Base-by-base conservation (phyloP, 805 yeast species). In the Yamadazyma olivae region DNA sequence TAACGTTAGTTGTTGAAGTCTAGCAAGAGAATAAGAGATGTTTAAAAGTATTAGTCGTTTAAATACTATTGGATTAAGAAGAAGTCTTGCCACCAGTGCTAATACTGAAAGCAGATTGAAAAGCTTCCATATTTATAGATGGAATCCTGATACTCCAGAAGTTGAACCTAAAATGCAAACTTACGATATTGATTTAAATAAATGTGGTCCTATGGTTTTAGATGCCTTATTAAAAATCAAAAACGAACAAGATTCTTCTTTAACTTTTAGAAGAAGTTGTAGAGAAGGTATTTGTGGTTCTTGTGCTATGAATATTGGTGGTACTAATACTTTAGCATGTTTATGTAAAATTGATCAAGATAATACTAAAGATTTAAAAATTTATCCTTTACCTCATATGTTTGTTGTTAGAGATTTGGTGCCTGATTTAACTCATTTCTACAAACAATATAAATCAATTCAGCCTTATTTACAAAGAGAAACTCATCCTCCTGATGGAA, bases 241-340 rank as follows among this genome's bases (percentile, higher is more conserved):
- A 68, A 89, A 91, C 64, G 99, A 93, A 69, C 95, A 88, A 67
- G 99, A 93, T 63, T 66, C 97, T 31, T 86, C 97, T 21, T 77
- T 93, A 59, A 93, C 99, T 4, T 86, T 93, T 69, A 83, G 99
- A 73, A 83, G 99, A 69, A 89, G 97, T 29, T 93, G 99, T 72
- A 88, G 99, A 73, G 99, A 93, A 71, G 99, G 99, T 55, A 93
- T 93, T 50, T 93, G 99, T 74, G 99, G 99, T 38, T 91, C 98
- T 5, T 93, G 99, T 74, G 99, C 99, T 50, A 93, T 93, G 99
- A 93, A 93, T 75, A 93, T 93, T 64, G 95, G 95, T 48, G 99
- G 99, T 51, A 77, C 84, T 63, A 93, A 93, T 77, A 93, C 99
- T 21, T 76, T 93, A 51, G 99, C 99, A 24, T 93, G 99, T 71